Evolutionary conservation across 2,329 filamentous ascomycete species (phyloP), one percentile per base, ranked within the genome.

Genomic region (Ophiostoma ulmi): DNA sequence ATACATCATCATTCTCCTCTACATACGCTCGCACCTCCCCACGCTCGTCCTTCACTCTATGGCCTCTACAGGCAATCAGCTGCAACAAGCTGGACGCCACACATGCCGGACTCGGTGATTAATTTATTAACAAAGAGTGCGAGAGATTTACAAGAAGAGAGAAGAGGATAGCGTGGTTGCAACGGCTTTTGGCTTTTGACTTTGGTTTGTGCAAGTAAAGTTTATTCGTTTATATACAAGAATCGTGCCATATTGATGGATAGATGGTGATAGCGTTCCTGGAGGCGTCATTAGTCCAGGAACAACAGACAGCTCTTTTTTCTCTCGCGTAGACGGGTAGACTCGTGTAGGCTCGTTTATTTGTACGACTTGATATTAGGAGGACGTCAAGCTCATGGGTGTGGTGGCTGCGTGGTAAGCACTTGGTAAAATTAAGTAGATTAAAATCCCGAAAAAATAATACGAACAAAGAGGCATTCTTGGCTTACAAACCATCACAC

Each of bases 31-130:
- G 22, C 5, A 20, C 44, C 44, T n/a, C 17, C 10, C 52, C 20
- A 17, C 52, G 22, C 52, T 26, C 52, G 52, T 22, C n/a, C 52
- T 58, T 26, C 13, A 55, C 13, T 44, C 41, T 44, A 44, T 44
- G 20, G 17, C 44, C 5, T 17, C 17, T 48, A n/a, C 17, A n/a
- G 44, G 20, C 3, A 20, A 48, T n/a, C 44, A 48, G 44, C 44
- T 48, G 17, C 44, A 48, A 48, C 17, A 20, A 63, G 58, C 58
- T 26, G 26, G 58, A 63, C 58, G 58, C 58, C 58, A 63, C 52
- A 31, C n/a, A 58, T 58, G 52, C 52, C 52, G 52, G 52, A 58
- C 63, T 67, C 67, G 48, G 70, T 17, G 65, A 35, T 35, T 63
- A 35, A 58, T 26, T 5, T 58, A 31, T 55, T 4, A 31, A 31